Percentiles rank a stretch among this genome's conserved stretches.
phyloP scores from a whole-genome alignment of 2,329 filamentous ascomycete genomes.

The Cercospora janseana region DNA sequence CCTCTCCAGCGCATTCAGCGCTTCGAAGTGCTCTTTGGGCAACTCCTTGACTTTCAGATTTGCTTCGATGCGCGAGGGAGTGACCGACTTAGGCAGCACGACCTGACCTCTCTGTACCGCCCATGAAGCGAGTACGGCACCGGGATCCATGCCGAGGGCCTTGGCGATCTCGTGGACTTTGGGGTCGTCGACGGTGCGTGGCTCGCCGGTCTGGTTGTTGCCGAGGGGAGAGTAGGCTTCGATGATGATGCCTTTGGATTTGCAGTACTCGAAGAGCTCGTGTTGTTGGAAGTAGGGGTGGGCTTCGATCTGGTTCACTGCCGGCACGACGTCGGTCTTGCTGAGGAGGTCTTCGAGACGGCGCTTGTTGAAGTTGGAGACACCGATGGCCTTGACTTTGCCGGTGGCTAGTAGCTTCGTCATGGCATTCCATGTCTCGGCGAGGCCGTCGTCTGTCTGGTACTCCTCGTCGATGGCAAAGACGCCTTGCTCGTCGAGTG shows the following conservation, averaged over 20 bases:
- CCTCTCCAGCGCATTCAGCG: constrained; percentile 43
- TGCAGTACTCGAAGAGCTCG: constrained; percentile 25
- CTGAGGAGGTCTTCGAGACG: constrained; percentile 29
- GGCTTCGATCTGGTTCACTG: constrained; percentile 30
- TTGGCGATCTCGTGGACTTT: constrained; percentile 25
- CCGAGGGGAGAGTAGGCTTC: constrained; percentile 28
- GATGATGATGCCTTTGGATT: constrained; percentile 27
- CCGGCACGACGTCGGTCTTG: constrained; percentile 24
- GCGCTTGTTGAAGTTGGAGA: constrained; percentile 31
- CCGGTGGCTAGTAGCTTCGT: constrained; percentile 29
- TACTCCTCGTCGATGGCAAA: constrained; percentile 38
- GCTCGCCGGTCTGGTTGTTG: constrained; percentile 40
- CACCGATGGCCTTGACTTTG: constrained; percentile 33
- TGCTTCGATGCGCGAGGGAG: constrained; percentile 27
- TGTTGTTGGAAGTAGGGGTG: constrained; percentile 29
- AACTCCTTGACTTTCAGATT: constrained; percentile 36
- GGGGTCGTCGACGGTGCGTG: constrained; percentile 23
- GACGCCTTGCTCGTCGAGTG: constrained; percentile 36
- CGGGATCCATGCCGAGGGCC: constrained; percentile 18
- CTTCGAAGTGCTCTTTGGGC: constrained; percentile 38
- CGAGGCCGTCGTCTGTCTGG: constrained; percentile 39
- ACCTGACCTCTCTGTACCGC: constrained; percentile 24
- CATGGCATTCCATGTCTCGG: constrained; percentile 30
- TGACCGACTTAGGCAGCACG: constrained; percentile 27
- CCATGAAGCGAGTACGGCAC: constrained; percentile 22